Percentiles rank a stretch among this genome's conserved stretches.
These are phyloP conservation scores for Macrolepiota dolichaula DNA, from an alignment of 768 basidiomycete genomes.

Conservation along the genomic window DNA sequence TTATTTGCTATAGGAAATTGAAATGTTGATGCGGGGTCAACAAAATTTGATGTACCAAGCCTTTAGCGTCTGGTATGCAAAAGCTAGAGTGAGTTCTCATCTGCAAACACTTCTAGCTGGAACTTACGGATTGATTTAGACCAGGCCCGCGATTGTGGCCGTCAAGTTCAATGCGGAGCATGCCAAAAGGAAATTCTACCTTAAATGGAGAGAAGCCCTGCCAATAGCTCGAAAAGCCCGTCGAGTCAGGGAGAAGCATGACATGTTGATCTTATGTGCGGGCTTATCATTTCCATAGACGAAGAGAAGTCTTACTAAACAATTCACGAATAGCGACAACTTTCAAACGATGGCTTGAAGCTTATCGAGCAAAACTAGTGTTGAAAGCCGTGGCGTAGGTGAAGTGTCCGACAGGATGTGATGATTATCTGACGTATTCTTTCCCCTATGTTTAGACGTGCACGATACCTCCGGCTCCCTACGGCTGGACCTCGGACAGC, in stretches of 20 bases:
- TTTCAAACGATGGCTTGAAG: constrained; percentile 67
- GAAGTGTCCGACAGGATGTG: constrained; percentile 30
- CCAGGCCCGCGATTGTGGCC: constrained; percentile 62
- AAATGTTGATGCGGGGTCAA: constrained; percentile 55
- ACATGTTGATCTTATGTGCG: constrained; percentile 1
- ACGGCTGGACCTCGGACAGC: constrained; percentile 42
- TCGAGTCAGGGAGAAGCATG: constrained; percentile 47
- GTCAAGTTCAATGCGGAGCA: constrained; percentile 60
- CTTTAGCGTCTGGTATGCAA: constrained; percentile 73
- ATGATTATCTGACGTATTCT: constrained; percentile 3
- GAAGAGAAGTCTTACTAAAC: background rate
- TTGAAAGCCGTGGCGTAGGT: constrained; percentile 84
- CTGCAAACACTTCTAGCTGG: background rate
- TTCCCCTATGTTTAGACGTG: constrained; percentile 50
- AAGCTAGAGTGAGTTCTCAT: constrained; percentile 53
- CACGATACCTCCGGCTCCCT: constrained; percentile 76
- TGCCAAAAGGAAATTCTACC: constrained; percentile 60
- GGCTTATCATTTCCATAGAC: background rate
- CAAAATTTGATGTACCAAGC: constrained; percentile 61
- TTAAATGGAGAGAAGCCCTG: constrained; percentile 65
- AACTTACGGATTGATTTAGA: constrained; percentile 34
- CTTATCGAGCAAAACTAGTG: constrained; percentile 65
- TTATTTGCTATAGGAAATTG: constrained; percentile 45
- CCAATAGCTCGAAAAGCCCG: constrained; percentile 66
- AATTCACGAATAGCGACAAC: constrained; percentile 37